Base-by-base conservation (phyloP, 306 rosid species). In the Medicago ruthenica region DNA sequence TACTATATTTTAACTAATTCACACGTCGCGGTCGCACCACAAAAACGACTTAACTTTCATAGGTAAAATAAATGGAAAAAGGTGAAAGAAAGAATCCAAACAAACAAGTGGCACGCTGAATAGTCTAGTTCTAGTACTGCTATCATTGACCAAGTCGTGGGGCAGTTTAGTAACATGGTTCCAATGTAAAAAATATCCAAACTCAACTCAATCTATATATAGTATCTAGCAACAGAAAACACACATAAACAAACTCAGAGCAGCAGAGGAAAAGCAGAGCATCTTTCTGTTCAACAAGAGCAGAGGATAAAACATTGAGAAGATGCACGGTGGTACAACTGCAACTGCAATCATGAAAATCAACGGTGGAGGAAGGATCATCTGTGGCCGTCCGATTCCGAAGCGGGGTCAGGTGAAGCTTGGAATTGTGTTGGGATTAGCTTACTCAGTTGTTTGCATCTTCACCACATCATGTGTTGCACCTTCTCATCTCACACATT, bases 391-490 rank as follows among this genome's bases (percentile, higher is more conserved):
- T 71, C 88, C 58, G 4, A 85, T 84, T 81, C 96, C 96, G 4
- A 86, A 65, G 81, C 55, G 96, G 18, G 96, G 92, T 7, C 87
- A 85, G 40, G 92, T 92, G 73, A 92, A 87, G 83, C 3, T 80
- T 60, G 87, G 81, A 21, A 84, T 90, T n/a, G 83, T 90, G 40
- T 73, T 83, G 21, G 85, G 86, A 0, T 77, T 92, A 20, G 96
- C 92, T 15, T 82, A 84, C 47, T 85, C 92, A 0, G 77, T 92
- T 41, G 86, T 77, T 68, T 80, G 83, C 16, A 79, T 87, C 2
- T 88, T 87, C 79, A 55, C 73, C 1, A 6, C 74, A 0, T 20
- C 86, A 3, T 60, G 76, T 34, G 37, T 7, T 27, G 31, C 31
- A 27, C 31, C 31, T 27, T 27, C 31, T 27, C 31, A 27, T 27